Conservation (phyloP, 305 asterid genomes). For the Fraxinus platypoda region DNA sequence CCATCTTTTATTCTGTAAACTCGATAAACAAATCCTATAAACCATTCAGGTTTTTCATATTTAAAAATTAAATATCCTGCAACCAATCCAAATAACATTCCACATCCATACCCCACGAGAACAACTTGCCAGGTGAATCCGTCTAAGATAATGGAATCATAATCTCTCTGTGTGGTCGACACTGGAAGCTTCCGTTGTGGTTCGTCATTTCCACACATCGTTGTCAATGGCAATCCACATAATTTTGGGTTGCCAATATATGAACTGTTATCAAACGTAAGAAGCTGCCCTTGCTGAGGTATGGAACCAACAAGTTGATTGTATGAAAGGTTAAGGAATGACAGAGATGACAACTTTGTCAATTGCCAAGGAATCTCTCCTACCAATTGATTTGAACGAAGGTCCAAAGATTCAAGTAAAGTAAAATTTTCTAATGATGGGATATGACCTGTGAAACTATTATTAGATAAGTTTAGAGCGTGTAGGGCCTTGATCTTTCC, state of each 20-base stretch:
- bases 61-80: not conserved
- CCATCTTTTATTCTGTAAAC: not conserved
- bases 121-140: slow-evolving; percentile 26
- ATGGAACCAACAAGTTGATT: slow-evolving; percentile 23
- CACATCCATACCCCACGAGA: slow-evolving; percentile 23
- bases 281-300: slow-evolving; percentile 19
- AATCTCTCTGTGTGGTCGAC: not conserved
- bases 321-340: slow-evolving; percentile 20
- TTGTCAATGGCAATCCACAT: slow-evolving; percentile 29
- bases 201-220: not conserved
- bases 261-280: slow-evolving; percentile 18
- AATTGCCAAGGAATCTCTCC: too few relatives aligned
- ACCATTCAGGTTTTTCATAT: slow-evolving; percentile 15
- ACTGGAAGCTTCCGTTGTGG: not conserved
- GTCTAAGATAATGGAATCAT: not conserved
- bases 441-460: too few relatives aligned
- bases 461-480: too few relatives aligned
- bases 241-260: slow-evolving; percentile 22
- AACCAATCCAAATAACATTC: not conserved
- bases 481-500: not conserved
- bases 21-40: not conserved
- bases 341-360: not conserved
- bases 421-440: too few relatives aligned
- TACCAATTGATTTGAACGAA: too few relatives aligned
- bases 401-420: too few relatives aligned